Base-by-base conservation (phyloP, 352 stramenopile species). In the Achlya hypogyna region DNA sequence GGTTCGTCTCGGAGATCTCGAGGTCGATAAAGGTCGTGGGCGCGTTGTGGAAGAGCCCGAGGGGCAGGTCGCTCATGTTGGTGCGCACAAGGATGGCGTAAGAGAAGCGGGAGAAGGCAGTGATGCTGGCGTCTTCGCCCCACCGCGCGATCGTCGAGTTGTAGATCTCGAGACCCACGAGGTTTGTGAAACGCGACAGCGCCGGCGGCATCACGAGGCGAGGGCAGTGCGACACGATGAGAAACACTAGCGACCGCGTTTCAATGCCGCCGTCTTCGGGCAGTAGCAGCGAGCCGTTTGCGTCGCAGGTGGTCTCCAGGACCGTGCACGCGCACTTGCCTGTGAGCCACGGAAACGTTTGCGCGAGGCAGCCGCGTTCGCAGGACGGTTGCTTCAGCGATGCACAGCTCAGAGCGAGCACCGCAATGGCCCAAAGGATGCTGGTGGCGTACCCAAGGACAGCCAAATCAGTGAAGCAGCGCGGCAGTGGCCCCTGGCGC, bases 11-110 rank as follows among this genome's bases (percentile, higher is more conserved):
- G 0, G 67, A 71, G n/a, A 84, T 75, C 45, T 84, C 76, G 40
- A 81, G 75, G 28, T 86, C 79, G 10, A 53, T 76, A n/a, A 84
- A 67, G 4, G 76, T 72, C 2, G 59, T 64, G 0, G 78, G 79
- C 0, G 84, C 64, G 9, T 70, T 31, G 14, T 71, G 62, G 3
- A 84, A 51, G 1, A 82, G 27, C 9, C 75, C 75, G 34, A 73
- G 64, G 5, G 78, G 78, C 25, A 83, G 63, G 10, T 62, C 47
- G 0, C 71, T 81, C 75, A 88, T 84, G 63, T 86, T 83, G 22
- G 75, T 69, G 31, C 72, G 73, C 5, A 74, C 71, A 29, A 86
- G 76, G 27, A 78, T 66, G n/a, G 82, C 72, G 25, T 77, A 77
- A 0, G 71, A 64, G 45, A 84, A 70, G 31, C 49, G 49, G 12